Conservation (phyloP, 1,139 yeast genomes). For the Lodderomyces parapsilosis region DNA sequence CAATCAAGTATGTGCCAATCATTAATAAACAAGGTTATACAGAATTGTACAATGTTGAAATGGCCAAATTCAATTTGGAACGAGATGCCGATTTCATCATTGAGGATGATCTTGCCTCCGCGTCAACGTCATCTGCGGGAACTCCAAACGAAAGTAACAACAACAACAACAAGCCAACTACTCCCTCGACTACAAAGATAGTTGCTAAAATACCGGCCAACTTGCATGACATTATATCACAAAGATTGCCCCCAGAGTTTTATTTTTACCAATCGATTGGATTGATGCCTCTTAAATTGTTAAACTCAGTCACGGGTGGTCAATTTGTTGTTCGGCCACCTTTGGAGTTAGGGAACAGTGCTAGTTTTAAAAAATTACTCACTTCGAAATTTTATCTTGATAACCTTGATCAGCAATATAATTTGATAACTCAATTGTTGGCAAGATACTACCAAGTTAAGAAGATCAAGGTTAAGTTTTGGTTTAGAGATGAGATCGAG, state of each 20-base stretch:
- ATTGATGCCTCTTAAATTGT: constrained; percentile 59
- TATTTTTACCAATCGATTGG: constrained; percentile 83
- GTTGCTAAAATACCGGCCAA: constrained; percentile 63
- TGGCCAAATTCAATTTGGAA: constrained; percentile 35
- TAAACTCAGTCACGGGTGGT: constrained; percentile 71
- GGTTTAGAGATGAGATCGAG: constrained; percentile 55
- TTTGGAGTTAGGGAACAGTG: constrained; percentile 59
- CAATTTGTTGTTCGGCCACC: constrained; percentile 65
- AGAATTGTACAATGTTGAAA: constrained; percentile 49
- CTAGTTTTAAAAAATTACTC: constrained; percentile 58
- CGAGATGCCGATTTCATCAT: constrained; percentile 20
- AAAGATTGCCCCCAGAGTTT: constrained; percentile 83
- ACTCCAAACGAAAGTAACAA: background rate
- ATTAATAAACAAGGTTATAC: constrained; percentile 68
- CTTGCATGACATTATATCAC: constrained; percentile 79
- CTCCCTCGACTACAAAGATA: constrained; percentile 5
- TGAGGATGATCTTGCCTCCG: constrained; percentile 8
- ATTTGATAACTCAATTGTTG: constrained; percentile 67
- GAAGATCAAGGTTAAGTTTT: constrained; percentile 55
- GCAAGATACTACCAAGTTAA: constrained; percentile 86
- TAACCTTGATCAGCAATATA: constrained; percentile 59
- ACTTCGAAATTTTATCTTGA: constrained; percentile 44
- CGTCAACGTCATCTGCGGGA: background rate
- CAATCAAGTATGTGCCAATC: constrained; percentile 60
- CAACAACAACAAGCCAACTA: constrained; percentile 4